These are phyloP conservation scores for Boletales sp. DNA, from an alignment of 768 basidiomycete genomes.

Conservation along the genomic window DNA sequence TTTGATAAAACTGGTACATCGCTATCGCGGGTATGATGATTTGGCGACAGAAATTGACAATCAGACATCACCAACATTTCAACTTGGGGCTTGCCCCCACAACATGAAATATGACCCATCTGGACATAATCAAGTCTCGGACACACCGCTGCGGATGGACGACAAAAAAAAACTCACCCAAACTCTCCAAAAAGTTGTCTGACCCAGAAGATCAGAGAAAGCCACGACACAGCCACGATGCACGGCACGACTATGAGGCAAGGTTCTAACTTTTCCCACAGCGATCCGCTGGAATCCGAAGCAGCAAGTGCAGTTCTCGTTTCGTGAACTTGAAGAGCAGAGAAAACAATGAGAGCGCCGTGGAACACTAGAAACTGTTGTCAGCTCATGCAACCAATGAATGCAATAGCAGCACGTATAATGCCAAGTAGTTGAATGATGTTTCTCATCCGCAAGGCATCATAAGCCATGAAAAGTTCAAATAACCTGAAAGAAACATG, in stretches of 20 bases:
- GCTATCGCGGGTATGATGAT: conserved; percentile 37
- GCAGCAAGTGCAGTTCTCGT: conserved; percentile 58
- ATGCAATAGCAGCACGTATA: conserved; percentile 44
- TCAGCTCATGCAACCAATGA: conserved; percentile 4
- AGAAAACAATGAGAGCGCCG: conserved; percentile 64
- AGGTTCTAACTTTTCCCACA: conserved; percentile 59
- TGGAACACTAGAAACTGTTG: conserved; percentile 53
- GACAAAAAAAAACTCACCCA: conserved; percentile 48
- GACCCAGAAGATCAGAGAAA: conserved; percentile 64
- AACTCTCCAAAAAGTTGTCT: conserved; percentile 76
- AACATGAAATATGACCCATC: conserved; percentile 89
- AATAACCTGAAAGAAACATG: conserved; percentile 53
- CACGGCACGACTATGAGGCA: conserved; percentile 73
- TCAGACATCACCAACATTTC: conserved; percentile 54
- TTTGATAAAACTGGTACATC: conserved; percentile 88
- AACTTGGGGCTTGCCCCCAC: conserved; percentile 83
- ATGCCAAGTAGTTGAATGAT: conserved; percentile 76
- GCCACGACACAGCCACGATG: conserved; percentile 63
- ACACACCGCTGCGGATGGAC: neutral
- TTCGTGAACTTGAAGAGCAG: conserved; percentile 74
- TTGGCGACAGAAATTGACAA: neutral
- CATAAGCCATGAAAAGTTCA: conserved; percentile 75
- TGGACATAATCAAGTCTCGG: conserved; percentile 26
- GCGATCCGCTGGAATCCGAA: conserved; percentile 46
- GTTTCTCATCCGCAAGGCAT: conserved; percentile 78